Evolutionary conservation across 371 early-diverging fungal genomes (phyloP).

Genomic region (Haplosporangium sp.): DNA sequence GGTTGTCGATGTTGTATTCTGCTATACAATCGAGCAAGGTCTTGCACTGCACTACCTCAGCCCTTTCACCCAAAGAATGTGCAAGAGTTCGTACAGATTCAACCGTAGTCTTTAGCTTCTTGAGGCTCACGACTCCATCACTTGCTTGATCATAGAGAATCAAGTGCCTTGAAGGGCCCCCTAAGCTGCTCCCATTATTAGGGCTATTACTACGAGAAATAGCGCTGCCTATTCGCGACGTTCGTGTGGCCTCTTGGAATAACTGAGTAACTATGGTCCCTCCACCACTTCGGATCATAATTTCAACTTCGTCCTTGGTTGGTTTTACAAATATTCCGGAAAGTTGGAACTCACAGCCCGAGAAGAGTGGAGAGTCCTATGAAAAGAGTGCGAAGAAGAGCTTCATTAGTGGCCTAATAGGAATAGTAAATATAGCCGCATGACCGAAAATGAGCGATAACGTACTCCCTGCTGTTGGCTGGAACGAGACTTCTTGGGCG

Average conservation of each 20-base stretch:
- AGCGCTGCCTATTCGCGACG: not conserved
- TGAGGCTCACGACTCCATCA: constrained; percentile 29
- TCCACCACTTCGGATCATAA: constrained; percentile 38
- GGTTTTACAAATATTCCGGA: constrained; percentile 22
- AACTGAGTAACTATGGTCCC: constrained; percentile 28
- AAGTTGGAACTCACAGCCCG: constrained; percentile 36
- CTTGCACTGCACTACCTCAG: constrained; percentile 22
- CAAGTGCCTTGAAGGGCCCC: constrained; percentile 14
- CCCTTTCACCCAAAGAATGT: constrained; percentile 8
- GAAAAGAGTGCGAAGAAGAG: not conserved
- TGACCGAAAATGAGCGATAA: not conserved
- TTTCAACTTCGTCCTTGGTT: constrained; percentile 29
- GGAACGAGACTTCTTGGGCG: constrained; percentile 26
- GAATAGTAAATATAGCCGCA: not conserved
- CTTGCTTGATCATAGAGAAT: constrained; percentile 23
- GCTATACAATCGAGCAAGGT: constrained; percentile 35
- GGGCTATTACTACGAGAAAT: not conserved
- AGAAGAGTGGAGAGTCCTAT: constrained; percentile 36
- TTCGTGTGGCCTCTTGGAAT: constrained; percentile 14
- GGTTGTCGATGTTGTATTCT: constrained; percentile 22
- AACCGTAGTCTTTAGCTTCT: constrained; percentile 17
- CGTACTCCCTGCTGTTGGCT: constrained; percentile 27
- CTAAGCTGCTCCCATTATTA: not conserved
- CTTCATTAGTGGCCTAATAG: not conserved
- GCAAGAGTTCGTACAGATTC: constrained; percentile 2